phyloP scores from a whole-genome alignment of 2,329 filamentous ascomycete genomes.

The Orbilia quercus region DNA sequence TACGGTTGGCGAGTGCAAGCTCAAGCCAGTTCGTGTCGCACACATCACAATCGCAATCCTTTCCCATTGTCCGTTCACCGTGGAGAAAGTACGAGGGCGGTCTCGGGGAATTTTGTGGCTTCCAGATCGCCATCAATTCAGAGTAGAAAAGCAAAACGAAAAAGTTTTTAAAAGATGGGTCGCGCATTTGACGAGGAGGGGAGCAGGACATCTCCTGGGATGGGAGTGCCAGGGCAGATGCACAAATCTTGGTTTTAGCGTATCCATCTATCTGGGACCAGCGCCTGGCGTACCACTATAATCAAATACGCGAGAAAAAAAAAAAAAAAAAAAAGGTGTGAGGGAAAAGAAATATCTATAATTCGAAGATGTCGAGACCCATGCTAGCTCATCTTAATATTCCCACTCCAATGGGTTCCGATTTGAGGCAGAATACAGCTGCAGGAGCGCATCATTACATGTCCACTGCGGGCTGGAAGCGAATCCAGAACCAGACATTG shows the following conservation, averaged over 20 bases:
- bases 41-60: conserved; percentile 13
- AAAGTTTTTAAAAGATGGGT: conserved; percentile 23
- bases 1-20: too few species aligned
- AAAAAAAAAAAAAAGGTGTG: conserved; percentile 13
- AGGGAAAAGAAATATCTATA: conserved; percentile 51
- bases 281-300: conserved; percentile 42
- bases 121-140: conserved; percentile 46
- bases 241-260: conserved; percentile 54
- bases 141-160: conserved; percentile 27
- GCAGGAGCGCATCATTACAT: conserved; percentile 52
- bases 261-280: conserved; percentile 56
- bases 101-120: conserved; percentile 54
- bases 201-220: conserved; percentile 12
- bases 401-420: conserved; percentile 56
- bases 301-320: conserved; percentile 54
- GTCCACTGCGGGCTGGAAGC: conserved; percentile 52
- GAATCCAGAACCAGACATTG: conserved; percentile 37
- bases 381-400: conserved; percentile 56
- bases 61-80: not conserved
- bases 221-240: conserved; percentile 50
- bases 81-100: conserved; percentile 8
- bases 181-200: not conserved
- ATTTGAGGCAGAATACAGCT: conserved; percentile 49
- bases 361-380: conserved; percentile 52
- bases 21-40: conserved; percentile 17